phyloP scores from a whole-genome alignment of 139 green algal species.

The Tetraselmis striata region DNA sequence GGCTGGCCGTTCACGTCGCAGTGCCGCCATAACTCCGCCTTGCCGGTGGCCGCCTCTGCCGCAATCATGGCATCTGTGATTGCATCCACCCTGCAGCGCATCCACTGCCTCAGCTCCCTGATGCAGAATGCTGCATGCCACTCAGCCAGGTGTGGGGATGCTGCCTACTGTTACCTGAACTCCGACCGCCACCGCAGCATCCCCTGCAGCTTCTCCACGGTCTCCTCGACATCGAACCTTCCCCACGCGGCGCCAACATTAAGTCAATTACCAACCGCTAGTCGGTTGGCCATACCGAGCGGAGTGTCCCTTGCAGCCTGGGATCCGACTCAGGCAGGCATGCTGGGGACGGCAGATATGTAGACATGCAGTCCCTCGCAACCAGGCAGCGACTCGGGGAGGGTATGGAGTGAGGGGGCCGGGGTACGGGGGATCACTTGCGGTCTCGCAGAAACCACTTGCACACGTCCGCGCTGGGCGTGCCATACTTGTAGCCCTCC shows the following conservation, averaged over 20 bases:
- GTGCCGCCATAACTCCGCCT: constrained; percentile 72
- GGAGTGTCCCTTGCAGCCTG: too few relatives aligned
- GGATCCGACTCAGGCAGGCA: too few relatives aligned
- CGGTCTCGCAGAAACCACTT: neutral
- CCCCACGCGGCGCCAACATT: constrained; percentile 8
- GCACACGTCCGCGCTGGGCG: neutral
- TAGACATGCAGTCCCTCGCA: too few relatives aligned
- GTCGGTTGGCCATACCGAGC: neutral
- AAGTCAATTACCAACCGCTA: neutral
- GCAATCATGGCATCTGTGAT: constrained; percentile 41
- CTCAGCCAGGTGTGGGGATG: neutral
- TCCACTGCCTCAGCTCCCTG: neutral
- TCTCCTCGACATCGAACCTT: constrained; percentile 68
- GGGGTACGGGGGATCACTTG: neutral
- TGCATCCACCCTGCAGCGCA: constrained; percentile 37
- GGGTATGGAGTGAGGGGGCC: too few relatives aligned
- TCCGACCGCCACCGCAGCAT: constrained; percentile 57
- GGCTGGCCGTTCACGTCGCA: constrained; percentile 67
- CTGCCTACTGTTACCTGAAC: constrained; percentile 39
- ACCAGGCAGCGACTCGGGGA: too few relatives aligned
- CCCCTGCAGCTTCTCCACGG: constrained; percentile 64
- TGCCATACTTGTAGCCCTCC: neutral
- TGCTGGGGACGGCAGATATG: too few relatives aligned
- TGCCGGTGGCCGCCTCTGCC: constrained; percentile 67
- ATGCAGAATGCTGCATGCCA: neutral